phyloP scores from a whole-genome alignment of 2,329 filamentous ascomycete species.

The Bisporella sp. region DNA sequence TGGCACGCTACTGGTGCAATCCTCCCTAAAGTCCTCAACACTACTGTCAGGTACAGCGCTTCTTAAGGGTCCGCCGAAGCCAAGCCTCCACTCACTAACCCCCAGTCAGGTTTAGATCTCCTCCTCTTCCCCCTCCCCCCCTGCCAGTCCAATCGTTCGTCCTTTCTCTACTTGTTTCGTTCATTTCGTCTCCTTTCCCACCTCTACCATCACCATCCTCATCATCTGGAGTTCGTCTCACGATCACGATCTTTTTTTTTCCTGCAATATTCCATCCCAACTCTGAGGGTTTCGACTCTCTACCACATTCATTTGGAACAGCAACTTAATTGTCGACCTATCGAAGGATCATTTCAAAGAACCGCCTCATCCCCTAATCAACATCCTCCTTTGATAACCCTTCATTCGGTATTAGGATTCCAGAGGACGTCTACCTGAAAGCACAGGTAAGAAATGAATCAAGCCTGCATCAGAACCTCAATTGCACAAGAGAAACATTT shows the following conservation, averaged over 20 bases:
- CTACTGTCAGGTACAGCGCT: too few species aligned
- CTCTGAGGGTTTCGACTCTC: constrained; percentile 28
- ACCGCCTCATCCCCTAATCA: neutral
- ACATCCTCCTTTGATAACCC: neutral
- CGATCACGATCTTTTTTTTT: constrained; percentile 1
- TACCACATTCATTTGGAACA: constrained; percentile 32
- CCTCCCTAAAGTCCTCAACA: too few species aligned
- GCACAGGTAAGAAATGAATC: neutral
- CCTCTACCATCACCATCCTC: constrained; percentile 1
- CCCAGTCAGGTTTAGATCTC: too few species aligned
- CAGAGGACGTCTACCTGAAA: too few species aligned
- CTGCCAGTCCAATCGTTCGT: too few species aligned
- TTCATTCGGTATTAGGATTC: too few species aligned
- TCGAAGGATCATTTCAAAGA: constrained; percentile 3
- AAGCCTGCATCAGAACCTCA: neutral
- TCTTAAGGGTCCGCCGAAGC: too few species aligned
- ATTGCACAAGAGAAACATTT: neutral
- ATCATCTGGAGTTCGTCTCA: constrained; percentile 2
- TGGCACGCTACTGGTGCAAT: too few species aligned
- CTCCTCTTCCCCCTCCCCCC: too few species aligned
- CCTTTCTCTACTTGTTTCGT: neutral
- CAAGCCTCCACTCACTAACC: too few species aligned
- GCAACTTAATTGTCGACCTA: constrained; percentile 15
- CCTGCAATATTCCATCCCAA: constrained; percentile 25
- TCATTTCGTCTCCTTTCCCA: constrained; percentile 6